phyloP scores from a whole-genome alignment of 768 basidiomycete genomes.

The Boletus vermiculosoides region DNA sequence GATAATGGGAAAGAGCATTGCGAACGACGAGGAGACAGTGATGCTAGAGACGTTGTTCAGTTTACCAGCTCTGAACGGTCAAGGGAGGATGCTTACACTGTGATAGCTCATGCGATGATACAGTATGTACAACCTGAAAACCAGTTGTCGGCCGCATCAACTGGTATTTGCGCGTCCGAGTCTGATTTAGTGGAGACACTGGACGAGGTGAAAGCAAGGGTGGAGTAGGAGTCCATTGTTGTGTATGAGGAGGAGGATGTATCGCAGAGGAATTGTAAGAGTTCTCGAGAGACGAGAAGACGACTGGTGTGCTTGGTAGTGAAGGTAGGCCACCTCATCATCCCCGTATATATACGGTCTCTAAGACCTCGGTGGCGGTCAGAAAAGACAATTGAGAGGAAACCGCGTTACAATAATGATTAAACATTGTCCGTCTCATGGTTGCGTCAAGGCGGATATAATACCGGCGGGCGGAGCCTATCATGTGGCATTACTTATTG shows the following conservation, averaged over 20 bases:
- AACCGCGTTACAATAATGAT: neutral
- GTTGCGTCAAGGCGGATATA: slow-evolving; percentile 1
- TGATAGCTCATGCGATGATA: slow-evolving; percentile 8
- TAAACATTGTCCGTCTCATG: neutral
- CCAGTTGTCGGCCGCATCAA: neutral
- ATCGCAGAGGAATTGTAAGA: slow-evolving; percentile 6
- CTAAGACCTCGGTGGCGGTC: neutral
- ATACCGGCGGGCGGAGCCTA: slow-evolving; percentile 6
- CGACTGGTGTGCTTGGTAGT: slow-evolving; percentile 4
- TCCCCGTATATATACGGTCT: slow-evolving; percentile 14
- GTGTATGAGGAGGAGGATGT: slow-evolving; percentile 1
- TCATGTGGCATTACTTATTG: slow-evolving; percentile 17
- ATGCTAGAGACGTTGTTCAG: slow-evolving; percentile 3
- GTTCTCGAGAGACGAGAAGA: slow-evolving; percentile 5
- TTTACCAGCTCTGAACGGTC: neutral
- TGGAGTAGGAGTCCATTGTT: slow-evolving; percentile 21
- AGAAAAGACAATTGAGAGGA: slow-evolving; percentile 16
- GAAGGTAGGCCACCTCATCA: neutral
- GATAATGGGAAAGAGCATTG: neutral
- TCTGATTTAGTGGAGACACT: slow-evolving; percentile 35
- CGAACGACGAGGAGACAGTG: neutral
- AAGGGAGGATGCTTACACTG: slow-evolving; percentile 12
- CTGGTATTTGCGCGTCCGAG: slow-evolving; percentile 24
- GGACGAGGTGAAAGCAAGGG: neutral
- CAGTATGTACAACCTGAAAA: fast-evolving